Evolutionary conservation across 352 stramenopile genomes (phyloP).

Genomic region (Vaucheria bursata): DNA sequence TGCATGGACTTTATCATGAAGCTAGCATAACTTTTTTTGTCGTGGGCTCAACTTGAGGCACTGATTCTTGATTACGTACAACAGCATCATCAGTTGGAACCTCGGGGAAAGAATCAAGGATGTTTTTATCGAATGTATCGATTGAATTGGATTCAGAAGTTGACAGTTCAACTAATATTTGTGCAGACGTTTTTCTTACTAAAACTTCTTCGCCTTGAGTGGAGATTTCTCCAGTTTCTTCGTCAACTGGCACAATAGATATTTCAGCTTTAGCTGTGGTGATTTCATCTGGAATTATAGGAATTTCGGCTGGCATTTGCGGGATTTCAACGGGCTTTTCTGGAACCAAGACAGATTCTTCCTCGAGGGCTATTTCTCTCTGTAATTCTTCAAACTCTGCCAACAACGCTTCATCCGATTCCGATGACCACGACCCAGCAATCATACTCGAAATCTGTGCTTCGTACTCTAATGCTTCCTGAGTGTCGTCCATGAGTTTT

Average conservation of each 20-base stretch:
- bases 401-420: slow-evolving; percentile 38
- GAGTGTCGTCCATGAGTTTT: slow-evolving; percentile 48
- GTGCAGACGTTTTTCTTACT: no score
- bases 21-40: no score
- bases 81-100: no score
- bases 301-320: not conserved
- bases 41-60: no score
- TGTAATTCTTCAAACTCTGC: slow-evolving; percentile 40
- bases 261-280: not conserved
- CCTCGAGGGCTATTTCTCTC: slow-evolving; percentile 14
- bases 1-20: no score
- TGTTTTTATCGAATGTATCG: no score
- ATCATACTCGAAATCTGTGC: slow-evolving; percentile 45
- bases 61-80: no score
- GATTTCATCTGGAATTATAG: not conserved
- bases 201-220: no score
- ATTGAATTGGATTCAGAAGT: no score
- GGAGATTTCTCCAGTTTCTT: no score
- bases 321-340: not conserved
- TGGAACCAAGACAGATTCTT: not conserved
- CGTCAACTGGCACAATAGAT: not conserved
- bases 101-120: no score
- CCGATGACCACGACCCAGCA: slow-evolving; percentile 33
- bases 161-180: not conserved
- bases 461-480: slow-evolving; percentile 42